phyloP scores from a whole-genome alignment of 805 yeast genomes.

The Isabelozyma heimii region DNA sequence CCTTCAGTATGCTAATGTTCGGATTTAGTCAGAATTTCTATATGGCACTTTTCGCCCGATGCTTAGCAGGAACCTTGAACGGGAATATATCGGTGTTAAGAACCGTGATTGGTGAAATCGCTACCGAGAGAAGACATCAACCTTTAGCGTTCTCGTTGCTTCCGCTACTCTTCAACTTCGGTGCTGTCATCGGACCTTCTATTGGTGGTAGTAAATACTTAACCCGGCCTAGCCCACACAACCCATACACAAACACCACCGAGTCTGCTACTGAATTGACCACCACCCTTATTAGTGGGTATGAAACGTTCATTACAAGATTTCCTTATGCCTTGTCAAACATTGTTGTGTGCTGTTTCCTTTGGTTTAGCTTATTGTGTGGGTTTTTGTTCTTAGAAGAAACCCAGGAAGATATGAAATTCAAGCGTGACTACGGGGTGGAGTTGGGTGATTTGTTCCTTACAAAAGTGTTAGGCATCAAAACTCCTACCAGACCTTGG shows the following conservation, averaged over 20 bases:
- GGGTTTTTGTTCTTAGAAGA: conserved; percentile 39
- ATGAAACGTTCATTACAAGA: conserved; percentile 25
- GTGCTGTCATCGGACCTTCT: conserved; percentile 29
- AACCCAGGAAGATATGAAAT: conserved; percentile 23
- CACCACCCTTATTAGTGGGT: conserved; percentile 4
- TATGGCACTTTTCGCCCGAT: conserved; percentile 26
- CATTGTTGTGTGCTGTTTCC: conserved; percentile 27
- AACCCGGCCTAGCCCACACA: conserved; percentile 19
- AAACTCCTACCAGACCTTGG: conserved; percentile 31
- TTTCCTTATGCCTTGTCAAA: conserved; percentile 41
- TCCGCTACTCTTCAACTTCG: conserved; percentile 32
- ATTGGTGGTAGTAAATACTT: conserved; percentile 29
- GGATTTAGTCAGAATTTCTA: conserved; percentile 28
- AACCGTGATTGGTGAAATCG: conserved; percentile 31
- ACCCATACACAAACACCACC: conserved; percentile 11
- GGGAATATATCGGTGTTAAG: conserved; percentile 31
- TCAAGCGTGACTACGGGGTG: conserved; percentile 27
- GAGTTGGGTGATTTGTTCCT: conserved; percentile 37
- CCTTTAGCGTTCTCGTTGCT: conserved; percentile 27
- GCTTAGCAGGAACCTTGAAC: conserved; percentile 25
- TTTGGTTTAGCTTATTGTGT: conserved; percentile 20
- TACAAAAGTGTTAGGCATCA: conserved; percentile 18
- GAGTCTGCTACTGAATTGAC: background rate
- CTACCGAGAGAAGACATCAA: conserved; percentile 27
- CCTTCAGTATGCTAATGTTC: conserved; percentile 20